These are phyloP conservation scores for Aurantiochytrium sp. DNA, from an alignment of 108 stramenopile species.

Conservation along the genomic window DNA sequence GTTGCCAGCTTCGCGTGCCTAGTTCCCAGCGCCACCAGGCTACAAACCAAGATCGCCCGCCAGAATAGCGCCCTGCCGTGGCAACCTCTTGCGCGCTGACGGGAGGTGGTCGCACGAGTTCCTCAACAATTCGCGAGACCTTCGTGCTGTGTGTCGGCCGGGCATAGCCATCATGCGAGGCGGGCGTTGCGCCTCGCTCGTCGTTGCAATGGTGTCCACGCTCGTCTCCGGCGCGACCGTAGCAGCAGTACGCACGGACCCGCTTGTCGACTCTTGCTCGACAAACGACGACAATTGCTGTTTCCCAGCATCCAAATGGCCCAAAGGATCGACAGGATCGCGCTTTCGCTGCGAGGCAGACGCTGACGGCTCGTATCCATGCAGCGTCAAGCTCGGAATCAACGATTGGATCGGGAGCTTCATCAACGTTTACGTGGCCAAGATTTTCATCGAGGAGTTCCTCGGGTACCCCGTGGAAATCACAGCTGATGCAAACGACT, in stretches of 20 bases:
- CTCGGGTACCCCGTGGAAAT: conserved; percentile 30
- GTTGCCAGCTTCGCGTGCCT: no score
- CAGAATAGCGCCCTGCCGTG: no score
- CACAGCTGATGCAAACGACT: not conserved
- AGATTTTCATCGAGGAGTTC: conserved; percentile 18
- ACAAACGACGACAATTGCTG: not conserved
- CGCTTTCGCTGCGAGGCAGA: not conserved
- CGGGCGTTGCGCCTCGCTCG: no score
- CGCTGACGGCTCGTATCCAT: not conserved
- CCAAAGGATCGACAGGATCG: not conserved
- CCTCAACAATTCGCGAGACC: no score
- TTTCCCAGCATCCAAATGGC: not conserved
- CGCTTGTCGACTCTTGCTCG: not conserved
- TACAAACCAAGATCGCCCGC: no score
- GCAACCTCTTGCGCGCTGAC: no score
- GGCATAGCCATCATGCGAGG: no score
- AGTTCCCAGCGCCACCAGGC: no score
- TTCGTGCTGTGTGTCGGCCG: no score
- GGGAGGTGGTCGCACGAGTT: no score
- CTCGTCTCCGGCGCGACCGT: not conserved
- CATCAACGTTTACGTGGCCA: not conserved
- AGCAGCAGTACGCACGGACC: not conserved
- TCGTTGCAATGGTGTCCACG: no score
- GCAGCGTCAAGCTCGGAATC: not conserved
- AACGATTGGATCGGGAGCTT: not conserved